Conservation (phyloP, 1,284 basidiomycete species). For the Papiliotrema laurentii region DNA sequence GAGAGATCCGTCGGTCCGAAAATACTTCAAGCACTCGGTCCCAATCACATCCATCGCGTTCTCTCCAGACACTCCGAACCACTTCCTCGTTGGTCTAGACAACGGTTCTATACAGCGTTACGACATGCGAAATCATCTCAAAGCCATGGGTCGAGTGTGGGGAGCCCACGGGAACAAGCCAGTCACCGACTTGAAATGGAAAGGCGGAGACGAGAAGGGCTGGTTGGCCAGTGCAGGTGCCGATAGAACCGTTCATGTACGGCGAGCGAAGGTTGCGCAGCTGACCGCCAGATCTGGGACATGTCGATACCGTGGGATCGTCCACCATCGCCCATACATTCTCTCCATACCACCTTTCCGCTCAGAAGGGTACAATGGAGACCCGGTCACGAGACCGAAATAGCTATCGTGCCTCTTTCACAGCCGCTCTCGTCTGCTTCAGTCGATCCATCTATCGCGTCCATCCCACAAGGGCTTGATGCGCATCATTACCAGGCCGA, state of each 20-base stretch:
- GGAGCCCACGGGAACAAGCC: conserved; percentile 69
- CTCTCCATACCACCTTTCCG: conserved; percentile 68
- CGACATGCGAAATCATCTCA: conserved; percentile 68
- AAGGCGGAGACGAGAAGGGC: conserved; percentile 51
- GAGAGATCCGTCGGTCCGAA: conserved; percentile 62
- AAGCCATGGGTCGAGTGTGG: conserved; percentile 61
- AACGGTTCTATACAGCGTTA: conserved; percentile 65
- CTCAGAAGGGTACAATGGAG: conserved; percentile 73
- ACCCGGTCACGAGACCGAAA: conserved; percentile 71
- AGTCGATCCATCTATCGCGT: conserved; percentile 8
- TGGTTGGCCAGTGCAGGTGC: conserved; percentile 80
- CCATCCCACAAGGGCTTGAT: neutral
- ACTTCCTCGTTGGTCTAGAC: conserved; percentile 71
- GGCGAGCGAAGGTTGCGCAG: conserved; percentile 9
- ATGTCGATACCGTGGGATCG: conserved; percentile 55
- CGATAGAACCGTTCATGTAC: conserved; percentile 73
- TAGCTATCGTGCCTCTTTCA: conserved; percentile 52
- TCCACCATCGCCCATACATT: conserved; percentile 58
- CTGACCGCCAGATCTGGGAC: conserved; percentile 67
- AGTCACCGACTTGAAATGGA: conserved; percentile 75
- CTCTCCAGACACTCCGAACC: conserved; percentile 63
- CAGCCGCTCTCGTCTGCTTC: conserved; percentile 13
- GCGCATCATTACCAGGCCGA: conserved; percentile 11
- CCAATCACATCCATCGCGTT: conserved; percentile 68
- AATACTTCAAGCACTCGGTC: conserved; percentile 63